Conservation (phyloP, 1,139 yeast species). For the Pichia sp. region DNA sequence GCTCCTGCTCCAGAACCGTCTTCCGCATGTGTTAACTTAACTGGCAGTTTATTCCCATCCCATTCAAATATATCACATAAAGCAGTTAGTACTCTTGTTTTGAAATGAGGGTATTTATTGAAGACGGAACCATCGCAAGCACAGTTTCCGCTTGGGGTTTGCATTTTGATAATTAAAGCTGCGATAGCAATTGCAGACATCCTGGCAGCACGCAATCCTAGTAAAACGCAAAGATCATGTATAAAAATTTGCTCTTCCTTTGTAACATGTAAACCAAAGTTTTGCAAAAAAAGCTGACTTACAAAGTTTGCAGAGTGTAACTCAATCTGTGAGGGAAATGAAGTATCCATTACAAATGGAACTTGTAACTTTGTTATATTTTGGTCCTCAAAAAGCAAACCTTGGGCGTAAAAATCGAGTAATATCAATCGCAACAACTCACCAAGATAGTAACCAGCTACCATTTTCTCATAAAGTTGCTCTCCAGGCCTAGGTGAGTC, state of each 20-base stretch:
- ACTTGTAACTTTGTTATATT: conserved; percentile 49
- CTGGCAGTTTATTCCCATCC: conserved; percentile 61
- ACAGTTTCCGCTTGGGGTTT: conserved; percentile 64
- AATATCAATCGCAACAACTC: conserved; percentile 80
- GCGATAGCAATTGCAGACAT: conserved; percentile 93
- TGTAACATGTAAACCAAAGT: conserved; percentile 59
- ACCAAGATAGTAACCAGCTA: conserved; percentile 93
- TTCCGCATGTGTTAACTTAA: conserved; percentile 81
- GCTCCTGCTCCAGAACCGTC: conserved; percentile 99
- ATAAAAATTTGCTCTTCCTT: conserved; percentile 74
- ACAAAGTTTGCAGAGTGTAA: conserved; percentile 71
- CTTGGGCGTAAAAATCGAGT: conserved; percentile 60
- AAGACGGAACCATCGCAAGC: conserved; percentile 97
- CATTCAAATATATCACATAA: conserved; percentile 86
- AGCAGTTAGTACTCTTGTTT: conserved; percentile 81
- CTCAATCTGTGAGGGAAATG: conserved; percentile 80
- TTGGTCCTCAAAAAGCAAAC: conserved; percentile 55
- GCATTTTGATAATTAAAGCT: conserved; percentile 86
- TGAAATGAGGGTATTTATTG: conserved; percentile 88
- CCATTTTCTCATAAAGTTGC: conserved; percentile 95
- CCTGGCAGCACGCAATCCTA: conserved; percentile 91
- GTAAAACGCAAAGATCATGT: conserved; percentile 75
- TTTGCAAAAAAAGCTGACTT: conserved; percentile 52
- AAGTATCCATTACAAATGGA: conserved; percentile 77
- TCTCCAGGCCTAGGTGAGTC: conserved; percentile 96